Evolutionary conservation across 768 basidiomycete genomes (phyloP), one percentile per base, ranked within the genome.

Genomic region (Suillus lakei): DNA sequence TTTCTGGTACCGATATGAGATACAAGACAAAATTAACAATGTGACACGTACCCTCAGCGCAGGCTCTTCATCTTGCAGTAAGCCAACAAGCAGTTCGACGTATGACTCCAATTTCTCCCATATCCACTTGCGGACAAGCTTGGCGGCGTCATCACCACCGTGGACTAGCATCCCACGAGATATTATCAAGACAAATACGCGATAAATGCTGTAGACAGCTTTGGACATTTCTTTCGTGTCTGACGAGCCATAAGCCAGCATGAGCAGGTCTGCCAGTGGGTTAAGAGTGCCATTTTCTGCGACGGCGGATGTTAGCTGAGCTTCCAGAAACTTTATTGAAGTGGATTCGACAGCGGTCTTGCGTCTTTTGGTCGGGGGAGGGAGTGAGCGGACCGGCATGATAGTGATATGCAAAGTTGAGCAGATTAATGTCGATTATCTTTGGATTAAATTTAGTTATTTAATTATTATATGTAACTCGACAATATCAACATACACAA

Each of bases 141-240:
- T 82, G 46, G 86, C 84, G 18, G 84, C 85, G 32, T 87, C 88
- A 39, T 85, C 80, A 18, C 81, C 82, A 32, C 80, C 79, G 39
- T 78, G 62, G 41, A 80, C 80, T 16, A 95, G 78, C 67, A 88
- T 86, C 3, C 88, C 86, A 36, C 82, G 82, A 4, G 82, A 74
- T 56, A 95, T 83, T 41, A 92, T 77, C 26, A 83, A 69, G 10
- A 91, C 86, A 73, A 94, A 95, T 15, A 90, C 82, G 44, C 96
- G 81, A 75, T 97, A 96, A 6, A 92, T 75, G 0, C 94, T 90
- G 77, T 95, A 97, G 21, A 95, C 84, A 2, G 86, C 89, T 73
- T 91, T 95, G 63, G 85, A 91, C 16, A 88, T 84, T 34, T 86
- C 82, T 67, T 83, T 83, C 0, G 91, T 79, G 46, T 87, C 83